Evolutionary conservation across 805 yeast species (phyloP).

Genomic region (Kregervanrija delftensis): DNA sequence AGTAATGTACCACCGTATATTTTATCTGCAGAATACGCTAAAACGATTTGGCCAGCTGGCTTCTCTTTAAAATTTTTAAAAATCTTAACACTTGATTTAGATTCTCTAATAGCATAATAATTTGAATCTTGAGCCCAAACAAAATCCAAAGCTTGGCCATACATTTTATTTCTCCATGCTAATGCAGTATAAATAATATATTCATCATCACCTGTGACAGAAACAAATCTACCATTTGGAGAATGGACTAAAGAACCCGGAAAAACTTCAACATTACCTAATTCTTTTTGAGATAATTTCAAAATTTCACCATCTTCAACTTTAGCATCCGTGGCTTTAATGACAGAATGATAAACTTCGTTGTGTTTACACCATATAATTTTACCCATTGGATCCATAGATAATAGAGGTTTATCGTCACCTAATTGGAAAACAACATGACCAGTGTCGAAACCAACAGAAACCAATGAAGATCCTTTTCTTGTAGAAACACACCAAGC

Average conservation of each 20-base stretch:
- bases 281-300: conserved; percentile 75
- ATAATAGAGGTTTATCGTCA: conserved; percentile 86
- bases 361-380: conserved; percentile 86
- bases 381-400: conserved; percentile 91
- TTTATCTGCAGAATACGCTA: conserved; percentile 68
- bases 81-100: conserved; percentile 55
- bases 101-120: conserved; percentile 76
- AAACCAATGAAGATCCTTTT: conserved; percentile 69
- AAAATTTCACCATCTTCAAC: conserved; percentile 73
- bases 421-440: conserved; percentile 84
- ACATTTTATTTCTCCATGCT: conserved; percentile 96
- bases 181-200: conserved; percentile 92
- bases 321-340: conserved; percentile 53
- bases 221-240: conserved; percentile 94
- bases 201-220: conserved; percentile 98
- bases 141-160: conserved; percentile 84
- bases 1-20: conserved; percentile 85
- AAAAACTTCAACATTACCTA: conserved; percentile 90
- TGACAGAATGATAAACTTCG: conserved; percentile 78
- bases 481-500: conserved; percentile 90
- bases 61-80: conserved; percentile 83
- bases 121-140: conserved; percentile 94
- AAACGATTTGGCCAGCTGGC: conserved; percentile 52
- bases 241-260: conserved; percentile 86
- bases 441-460: conserved; percentile 94